These are phyloP conservation scores for Solanum bulbocastanum DNA, from an alignment of 257 asterid genomes.

Conservation along the genomic window DNA sequence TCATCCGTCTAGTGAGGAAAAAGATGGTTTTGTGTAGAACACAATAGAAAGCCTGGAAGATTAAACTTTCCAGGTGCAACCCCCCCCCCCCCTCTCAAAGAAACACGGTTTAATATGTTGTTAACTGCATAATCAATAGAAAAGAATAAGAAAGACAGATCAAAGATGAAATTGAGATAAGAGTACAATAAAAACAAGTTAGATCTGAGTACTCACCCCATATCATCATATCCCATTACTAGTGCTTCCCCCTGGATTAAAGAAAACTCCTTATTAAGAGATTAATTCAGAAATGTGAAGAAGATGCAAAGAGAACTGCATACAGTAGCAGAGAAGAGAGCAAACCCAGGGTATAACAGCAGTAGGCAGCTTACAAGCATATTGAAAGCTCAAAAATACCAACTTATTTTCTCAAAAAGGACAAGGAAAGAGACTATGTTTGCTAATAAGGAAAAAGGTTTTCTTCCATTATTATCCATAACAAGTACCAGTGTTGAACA, in stretches of 20 bases:
- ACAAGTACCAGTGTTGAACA: neutral
- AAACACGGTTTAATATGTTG: neutral
- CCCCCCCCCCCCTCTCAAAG: neutral
- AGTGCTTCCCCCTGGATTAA: constrained; percentile 90
- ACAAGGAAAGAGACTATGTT: neutral
- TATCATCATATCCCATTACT: constrained; percentile 96
- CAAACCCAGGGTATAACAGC: neutral
- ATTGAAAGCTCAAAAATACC: neutral
- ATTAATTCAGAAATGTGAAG: neutral
- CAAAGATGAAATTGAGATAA: neutral
- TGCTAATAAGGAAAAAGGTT: neutral
- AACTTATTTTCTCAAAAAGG: neutral
- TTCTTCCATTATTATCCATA: neutral
- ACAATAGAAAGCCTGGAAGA: neutral
- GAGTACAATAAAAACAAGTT: neutral
- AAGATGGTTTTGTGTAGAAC: neutral
- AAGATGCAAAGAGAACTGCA: neutral
- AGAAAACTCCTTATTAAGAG: neutral
- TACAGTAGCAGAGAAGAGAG: neutral
- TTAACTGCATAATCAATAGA: neutral
- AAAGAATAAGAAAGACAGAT: neutral
- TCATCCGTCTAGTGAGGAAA: neutral
- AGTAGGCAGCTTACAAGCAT: neutral
- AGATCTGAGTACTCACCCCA: constrained; percentile 69
- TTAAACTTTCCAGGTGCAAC: neutral